Evolutionary conservation across 2,329 filamentous ascomycete genomes (phyloP).

Genomic region (Fusarium sarcochroum): DNA sequence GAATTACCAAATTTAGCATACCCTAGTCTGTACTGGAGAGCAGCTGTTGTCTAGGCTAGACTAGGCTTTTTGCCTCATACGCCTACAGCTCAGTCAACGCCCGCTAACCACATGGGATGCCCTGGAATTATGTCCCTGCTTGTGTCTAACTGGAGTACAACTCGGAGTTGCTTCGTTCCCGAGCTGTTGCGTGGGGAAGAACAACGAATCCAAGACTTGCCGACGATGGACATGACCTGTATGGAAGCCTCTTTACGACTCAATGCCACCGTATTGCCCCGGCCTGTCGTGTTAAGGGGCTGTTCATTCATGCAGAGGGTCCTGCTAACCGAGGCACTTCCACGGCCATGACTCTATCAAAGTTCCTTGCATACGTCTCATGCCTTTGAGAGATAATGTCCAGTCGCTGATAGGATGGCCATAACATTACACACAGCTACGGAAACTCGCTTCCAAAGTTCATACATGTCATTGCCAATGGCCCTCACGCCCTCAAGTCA

Average conservation of each 20-base stretch:
- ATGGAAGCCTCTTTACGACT: slow-evolving; percentile 13
- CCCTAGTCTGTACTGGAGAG: not conserved
- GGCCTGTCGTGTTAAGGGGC: slow-evolving; percentile 31
- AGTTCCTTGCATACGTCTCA: slow-evolving; percentile 25
- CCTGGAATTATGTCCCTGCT: not conserved
- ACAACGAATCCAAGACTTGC: slow-evolving; percentile 35
- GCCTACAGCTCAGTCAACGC: slow-evolving; percentile 11
- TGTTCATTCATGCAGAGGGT: slow-evolving; percentile 14
- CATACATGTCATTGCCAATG: slow-evolving; percentile 10
- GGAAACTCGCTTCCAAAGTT: slow-evolving; percentile 14
- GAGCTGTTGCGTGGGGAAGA: slow-evolving; percentile 12
- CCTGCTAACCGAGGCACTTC: slow-evolving; percentile 5
- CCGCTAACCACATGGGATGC: slow-evolving; percentile 20
- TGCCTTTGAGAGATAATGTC: slow-evolving; percentile 15
- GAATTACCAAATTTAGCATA: slow-evolving; percentile 18
- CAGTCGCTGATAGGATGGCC: slow-evolving; percentile 33
- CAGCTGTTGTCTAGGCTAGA: not conserved
- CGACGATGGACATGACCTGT: slow-evolving; percentile 13
- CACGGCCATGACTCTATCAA: slow-evolving; percentile 18
- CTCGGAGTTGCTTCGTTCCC: slow-evolving; percentile 17
- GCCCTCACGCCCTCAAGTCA: slow-evolving; percentile 54
- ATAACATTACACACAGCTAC: slow-evolving; percentile 23
- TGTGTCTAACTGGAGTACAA: slow-evolving; percentile 7
- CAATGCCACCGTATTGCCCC: slow-evolving; percentile 32
- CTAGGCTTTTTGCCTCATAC: slow-evolving; percentile 11